Base-by-base conservation (phyloP, 257 asterid genomes). In the Solanum ossicruentum region DNA sequence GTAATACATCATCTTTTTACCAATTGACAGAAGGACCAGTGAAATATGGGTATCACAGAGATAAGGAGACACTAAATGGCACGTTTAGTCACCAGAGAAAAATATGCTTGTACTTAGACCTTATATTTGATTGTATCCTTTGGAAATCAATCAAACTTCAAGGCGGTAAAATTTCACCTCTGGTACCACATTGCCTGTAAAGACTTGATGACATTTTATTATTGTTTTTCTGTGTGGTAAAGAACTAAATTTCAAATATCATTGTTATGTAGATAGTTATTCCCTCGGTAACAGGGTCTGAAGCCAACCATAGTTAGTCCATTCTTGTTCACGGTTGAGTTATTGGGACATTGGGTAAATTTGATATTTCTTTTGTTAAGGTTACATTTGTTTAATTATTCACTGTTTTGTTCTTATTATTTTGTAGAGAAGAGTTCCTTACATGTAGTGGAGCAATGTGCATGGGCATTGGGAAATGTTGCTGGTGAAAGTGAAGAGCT, bases 401-500 rank as follows among this genome's bases (percentile, higher is more conserved):
- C 47, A 70, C 28, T 55, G 20, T 66, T 85, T 87, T 69, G 83
- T 67, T 39, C 75, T 28, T 84, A 36, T 8, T 72, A 84, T 67
- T 45, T 43, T 84, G 70, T 85, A 95, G 99, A 95, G 85, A 95
- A 94, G 89, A 95, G 98, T 88, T 90, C 98, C 17, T 85, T 85
- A 75, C 97, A 93, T 86, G 98, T 97, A 41, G 97, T 97, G 20
- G 99, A 97, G 93, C 99, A 97, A 88, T 97, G 99, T 82, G 98
- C 99, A 47, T 95, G 99, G 99, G 98, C 98, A 82, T 86, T 95
- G 87, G 99, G 99, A 84, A 97, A 97, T 92, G 98, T 97, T 86
- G 98, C 99, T 39, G 98, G 97, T 72, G 99, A 95, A 94, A 98
- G 95, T 87, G 96, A 92, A 90, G 98, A 95, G 83, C 89, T 97